Conservation (phyloP, 2,329 filamentous ascomycete species). For the Drechslerella dactyloides region DNA sequence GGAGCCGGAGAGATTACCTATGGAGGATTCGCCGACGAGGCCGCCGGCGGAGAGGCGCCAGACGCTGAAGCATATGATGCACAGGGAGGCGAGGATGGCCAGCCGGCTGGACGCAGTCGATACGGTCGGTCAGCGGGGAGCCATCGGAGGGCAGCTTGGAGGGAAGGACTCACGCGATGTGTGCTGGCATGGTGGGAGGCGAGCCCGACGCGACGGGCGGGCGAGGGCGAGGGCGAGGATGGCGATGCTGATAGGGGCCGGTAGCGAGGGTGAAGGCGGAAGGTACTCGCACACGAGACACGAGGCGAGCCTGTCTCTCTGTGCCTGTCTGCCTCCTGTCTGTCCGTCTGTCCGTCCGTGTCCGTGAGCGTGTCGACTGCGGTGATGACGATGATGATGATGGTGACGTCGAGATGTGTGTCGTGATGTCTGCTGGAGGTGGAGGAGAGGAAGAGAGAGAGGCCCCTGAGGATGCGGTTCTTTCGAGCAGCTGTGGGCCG, state of each 20-base stretch:
- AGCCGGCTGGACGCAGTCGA: constrained; percentile 17
- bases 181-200: not conserved
- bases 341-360: too few species aligned
- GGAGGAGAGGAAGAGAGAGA: too few species aligned
- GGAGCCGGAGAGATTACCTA: constrained; percentile 37
- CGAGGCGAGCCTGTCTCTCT: too few species aligned
- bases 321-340: too few species aligned
- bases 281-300: too few species aligned
- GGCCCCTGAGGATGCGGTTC: too few species aligned
- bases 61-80: constrained; percentile 39
- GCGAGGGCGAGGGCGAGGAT: not conserved
- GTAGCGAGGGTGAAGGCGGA: not conserved
- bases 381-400: too few species aligned
- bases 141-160: not conserved
- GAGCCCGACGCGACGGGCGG: not conserved
- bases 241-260: not conserved
- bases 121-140: not conserved
- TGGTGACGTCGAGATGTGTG: too few species aligned
- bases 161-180: not conserved
- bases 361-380: too few species aligned
- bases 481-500: too few species aligned
- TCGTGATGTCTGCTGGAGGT: too few species aligned
- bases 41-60: constrained; percentile 36
- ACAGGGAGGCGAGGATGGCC: constrained; percentile 24
- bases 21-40: constrained; percentile 24